Percentiles rank a stretch among this genome's conserved stretches.
These are phyloP conservation scores for Leptodermis oblonga DNA, from an alignment of 257 asterid species.

Conservation along the genomic window DNA sequence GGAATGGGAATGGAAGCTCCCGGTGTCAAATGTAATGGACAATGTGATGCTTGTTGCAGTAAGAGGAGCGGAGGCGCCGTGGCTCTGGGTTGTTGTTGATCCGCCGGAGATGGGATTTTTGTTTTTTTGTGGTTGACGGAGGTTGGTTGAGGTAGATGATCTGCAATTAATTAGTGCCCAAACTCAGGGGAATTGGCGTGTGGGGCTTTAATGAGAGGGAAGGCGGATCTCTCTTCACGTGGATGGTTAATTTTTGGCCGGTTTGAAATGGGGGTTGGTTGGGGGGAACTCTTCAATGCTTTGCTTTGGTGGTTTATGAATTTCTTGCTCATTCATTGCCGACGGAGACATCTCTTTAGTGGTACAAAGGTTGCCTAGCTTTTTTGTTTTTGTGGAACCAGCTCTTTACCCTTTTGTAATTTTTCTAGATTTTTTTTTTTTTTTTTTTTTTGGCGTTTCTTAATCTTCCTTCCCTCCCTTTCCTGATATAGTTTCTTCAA, in stretches of 20 bases:
- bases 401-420: constrained; percentile 10
- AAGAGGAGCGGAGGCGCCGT: constrained; percentile 12
- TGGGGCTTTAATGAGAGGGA: constrained; percentile 5
- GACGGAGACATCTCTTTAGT: background rate
- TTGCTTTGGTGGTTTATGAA: background rate
- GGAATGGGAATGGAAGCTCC: too few relatives aligned
- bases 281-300: background rate
- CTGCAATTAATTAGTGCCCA: background rate
- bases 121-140: background rate
- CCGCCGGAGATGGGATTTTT: too few relatives aligned
- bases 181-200: background rate
- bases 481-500: constrained; percentile 6
- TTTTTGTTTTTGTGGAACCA: background rate
- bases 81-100: background rate
- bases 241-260: constrained; percentile 11
- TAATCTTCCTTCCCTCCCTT: background rate
- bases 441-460: constrained; percentile 1
- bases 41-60: constrained; percentile 13
- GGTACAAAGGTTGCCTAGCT: background rate
- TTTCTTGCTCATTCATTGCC: constrained; percentile 9
- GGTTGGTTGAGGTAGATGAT: constrained; percentile 7
- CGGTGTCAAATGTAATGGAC: constrained; percentile 19
- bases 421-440: background rate
- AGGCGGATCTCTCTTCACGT: constrained; percentile 7
- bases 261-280: background rate